These are phyloP conservation scores for Silene noctiflora DNA, from an alignment of 179 eudicot species.

Conservation along the genomic window DNA sequence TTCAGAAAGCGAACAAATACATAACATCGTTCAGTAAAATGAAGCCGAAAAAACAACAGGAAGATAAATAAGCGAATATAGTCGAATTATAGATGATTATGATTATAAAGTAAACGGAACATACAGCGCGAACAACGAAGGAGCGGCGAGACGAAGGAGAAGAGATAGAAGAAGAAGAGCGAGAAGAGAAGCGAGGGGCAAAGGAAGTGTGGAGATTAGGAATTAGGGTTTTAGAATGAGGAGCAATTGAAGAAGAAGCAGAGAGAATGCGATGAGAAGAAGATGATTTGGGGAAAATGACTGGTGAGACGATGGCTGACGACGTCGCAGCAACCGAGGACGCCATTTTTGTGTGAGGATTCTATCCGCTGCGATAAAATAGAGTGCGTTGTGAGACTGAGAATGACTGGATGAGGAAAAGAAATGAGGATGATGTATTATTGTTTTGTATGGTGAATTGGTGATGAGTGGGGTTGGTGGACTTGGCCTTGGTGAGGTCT, in stretches of 20 bases:
- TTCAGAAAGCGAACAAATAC: background rate
- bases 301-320: constrained; percentile 46
- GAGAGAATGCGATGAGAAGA: constrained; percentile 1
- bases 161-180: constrained; percentile 28
- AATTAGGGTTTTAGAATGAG: constrained; percentile 32
- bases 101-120: constrained; percentile 10
- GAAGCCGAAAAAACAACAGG: background rate
- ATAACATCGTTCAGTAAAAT: background rate
- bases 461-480: too few species aligned
- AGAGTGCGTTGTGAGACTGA: background rate
- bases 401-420: background rate
- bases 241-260: constrained; percentile 21
- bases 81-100: background rate
- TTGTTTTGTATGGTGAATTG: too few species aligned
- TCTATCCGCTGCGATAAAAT: background rate
- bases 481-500: too few species aligned
- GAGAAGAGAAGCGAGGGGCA: constrained; percentile 31
- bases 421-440: background rate
- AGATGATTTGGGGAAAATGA: constrained; percentile 6
- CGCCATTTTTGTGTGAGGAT: constrained; percentile 38
- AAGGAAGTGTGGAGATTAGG: constrained; percentile 34
- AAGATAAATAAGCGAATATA: background rate
- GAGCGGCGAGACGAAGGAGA: constrained; percentile 34
- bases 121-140: constrained; percentile 62
- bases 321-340: constrained; percentile 49